A percentile compares a stretch with the other conserved stretches of the same genome.
Conservation (phyloP, 768 basidiomycete species). For the Termitomyces eurrhizus region DNA sequence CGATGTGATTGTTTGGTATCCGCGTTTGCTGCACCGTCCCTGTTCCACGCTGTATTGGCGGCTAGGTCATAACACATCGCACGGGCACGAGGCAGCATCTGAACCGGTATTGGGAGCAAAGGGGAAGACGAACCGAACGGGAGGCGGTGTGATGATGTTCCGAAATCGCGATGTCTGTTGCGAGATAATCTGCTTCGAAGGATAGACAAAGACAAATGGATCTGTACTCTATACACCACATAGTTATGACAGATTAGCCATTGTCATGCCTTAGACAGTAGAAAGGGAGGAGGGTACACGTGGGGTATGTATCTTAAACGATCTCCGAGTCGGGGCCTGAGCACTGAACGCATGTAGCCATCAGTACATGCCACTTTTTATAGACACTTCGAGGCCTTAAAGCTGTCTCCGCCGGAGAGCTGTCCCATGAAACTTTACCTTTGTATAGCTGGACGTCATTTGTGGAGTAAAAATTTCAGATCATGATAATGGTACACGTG, state of each 20-base stretch:
- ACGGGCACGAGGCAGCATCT: not conserved
- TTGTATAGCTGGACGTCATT: slow-evolving; percentile 39
- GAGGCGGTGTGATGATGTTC: slow-evolving; percentile 8
- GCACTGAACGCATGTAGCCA: too few species aligned
- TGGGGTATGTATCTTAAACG: too few species aligned
- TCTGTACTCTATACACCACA: slow-evolving; percentile 31
- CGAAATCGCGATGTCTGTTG: slow-evolving; percentile 41
- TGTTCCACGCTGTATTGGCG: slow-evolving; percentile 27
- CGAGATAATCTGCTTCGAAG: slow-evolving; percentile 53
- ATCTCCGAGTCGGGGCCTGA: too few species aligned
- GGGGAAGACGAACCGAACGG: not conserved
- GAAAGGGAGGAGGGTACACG: too few species aligned
- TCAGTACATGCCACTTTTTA: too few species aligned
- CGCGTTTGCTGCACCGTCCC: slow-evolving; percentile 43
- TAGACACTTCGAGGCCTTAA: too few species aligned
- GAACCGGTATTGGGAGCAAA: too few species aligned
- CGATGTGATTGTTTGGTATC: slow-evolving; percentile 36
- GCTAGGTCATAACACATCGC: too few species aligned
- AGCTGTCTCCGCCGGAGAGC: too few species aligned
- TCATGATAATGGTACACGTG: slow-evolving; percentile 17
- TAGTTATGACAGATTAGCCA: too few species aligned
- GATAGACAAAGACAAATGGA: slow-evolving; percentile 45
- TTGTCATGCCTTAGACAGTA: too few species aligned
- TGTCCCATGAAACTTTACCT: slow-evolving; percentile 34
- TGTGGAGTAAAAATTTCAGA: slow-evolving; percentile 43